A percentile compares a stretch with the other conserved stretches of the same genome.
Conservation (phyloP, 176 grass and related monocot genomes). For the Carex pumila region DNA sequence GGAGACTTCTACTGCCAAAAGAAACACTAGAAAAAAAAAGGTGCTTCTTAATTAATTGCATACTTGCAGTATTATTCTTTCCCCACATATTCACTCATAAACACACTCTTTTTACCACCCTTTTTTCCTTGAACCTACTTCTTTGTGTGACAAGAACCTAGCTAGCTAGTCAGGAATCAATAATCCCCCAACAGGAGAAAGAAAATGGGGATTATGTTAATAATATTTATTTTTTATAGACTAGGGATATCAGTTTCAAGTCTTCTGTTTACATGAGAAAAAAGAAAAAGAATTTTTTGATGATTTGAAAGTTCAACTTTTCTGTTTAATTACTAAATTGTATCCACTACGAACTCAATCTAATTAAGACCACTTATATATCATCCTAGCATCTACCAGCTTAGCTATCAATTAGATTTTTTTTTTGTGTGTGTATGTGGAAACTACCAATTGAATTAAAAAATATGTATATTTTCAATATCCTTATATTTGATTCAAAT, state of each 20-base stretch:
- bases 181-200: neutral
- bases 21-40: conserved; percentile 1
- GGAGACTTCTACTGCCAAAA: conserved; percentile 15
- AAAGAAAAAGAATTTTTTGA: no score
- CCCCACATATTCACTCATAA: neutral
- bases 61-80: neutral
- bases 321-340: no score
- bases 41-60: neutral
- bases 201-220: neutral
- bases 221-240: no score
- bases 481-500: neutral
- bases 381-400: no score
- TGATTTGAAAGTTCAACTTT: no score
- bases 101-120: conserved; percentile 15
- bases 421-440: no score
- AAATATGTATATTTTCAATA: neutral
- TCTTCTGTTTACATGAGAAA: no score
- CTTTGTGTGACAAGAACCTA: conserved; percentile 5
- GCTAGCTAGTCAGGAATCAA: neutral
- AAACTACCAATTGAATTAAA: no score
- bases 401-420: no score
- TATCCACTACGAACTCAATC: neutral
- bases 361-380: no score
- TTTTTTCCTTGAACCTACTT: conserved; percentile 10
- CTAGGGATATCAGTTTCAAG: no score